phyloP scores from a whole-genome alignment of 352 stramenopile species.

The Pythium phragmitis region DNA sequence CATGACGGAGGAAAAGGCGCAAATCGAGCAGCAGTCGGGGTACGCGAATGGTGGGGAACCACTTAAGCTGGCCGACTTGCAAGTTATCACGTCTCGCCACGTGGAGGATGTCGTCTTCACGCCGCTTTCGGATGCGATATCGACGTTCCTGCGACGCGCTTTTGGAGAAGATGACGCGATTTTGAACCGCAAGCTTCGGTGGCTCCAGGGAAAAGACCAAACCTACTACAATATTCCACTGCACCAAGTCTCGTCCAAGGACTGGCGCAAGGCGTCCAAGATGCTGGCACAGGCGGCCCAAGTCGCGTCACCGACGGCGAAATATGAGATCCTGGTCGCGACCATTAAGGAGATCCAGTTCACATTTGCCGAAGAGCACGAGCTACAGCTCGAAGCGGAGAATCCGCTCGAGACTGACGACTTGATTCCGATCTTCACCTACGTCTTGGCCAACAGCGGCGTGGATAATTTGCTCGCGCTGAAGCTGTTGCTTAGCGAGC shows the following conservation, averaged over 20 bases:
- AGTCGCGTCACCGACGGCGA: conserved; percentile 57
- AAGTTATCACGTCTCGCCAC: conserved; percentile 64
- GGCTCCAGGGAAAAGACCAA: conserved; percentile 89
- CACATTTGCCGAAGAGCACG: conserved; percentile 75
- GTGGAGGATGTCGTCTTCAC: conserved; percentile 81
- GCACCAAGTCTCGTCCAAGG: conserved; percentile 81
- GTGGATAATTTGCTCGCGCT: conserved; percentile 84
- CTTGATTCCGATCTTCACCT: conserved; percentile 89
- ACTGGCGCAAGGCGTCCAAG: conserved; percentile 75
- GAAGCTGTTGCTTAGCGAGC: conserved; percentile 69
- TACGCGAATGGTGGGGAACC: conserved; percentile 22
- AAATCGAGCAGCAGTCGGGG: conserved; percentile 30
- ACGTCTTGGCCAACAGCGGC: conserved; percentile 85
- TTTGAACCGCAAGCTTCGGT: conserved; percentile 85
- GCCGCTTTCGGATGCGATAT: conserved; percentile 64
- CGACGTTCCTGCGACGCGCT: conserved; percentile 48
- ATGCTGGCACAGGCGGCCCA: conserved; percentile 63
- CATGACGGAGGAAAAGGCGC: conserved; percentile 41
- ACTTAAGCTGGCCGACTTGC: conserved; percentile 56
- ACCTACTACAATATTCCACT: conserved; percentile 88
- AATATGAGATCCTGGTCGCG: conserved; percentile 76
- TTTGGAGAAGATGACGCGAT: conserved; percentile 76
- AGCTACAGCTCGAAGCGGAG: conserved; percentile 46
- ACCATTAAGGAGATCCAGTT: conserved; percentile 77
- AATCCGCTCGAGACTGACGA: conserved; percentile 75